Percentiles rank a stretch among this genome's conserved stretches.
phyloP scores from a whole-genome alignment of 352 stramenopile genomes.

The Phytophthora sp. region DNA sequence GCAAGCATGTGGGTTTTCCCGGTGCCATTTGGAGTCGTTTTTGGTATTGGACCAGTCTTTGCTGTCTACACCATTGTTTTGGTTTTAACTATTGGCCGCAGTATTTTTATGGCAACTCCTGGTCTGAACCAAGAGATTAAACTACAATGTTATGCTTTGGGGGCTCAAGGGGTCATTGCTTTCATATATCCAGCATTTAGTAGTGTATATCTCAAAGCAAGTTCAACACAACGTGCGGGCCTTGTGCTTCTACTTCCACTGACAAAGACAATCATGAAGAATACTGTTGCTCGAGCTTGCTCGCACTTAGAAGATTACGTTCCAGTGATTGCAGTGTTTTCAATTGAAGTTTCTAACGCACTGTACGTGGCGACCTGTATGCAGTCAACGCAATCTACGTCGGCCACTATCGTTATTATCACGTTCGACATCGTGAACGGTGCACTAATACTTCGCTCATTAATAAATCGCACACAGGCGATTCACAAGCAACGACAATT shows the following conservation, averaged over 20 bases:
- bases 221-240: neutral
- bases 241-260: constrained; percentile 22
- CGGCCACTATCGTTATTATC: constrained; percentile 26
- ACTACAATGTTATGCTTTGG: constrained; percentile 18
- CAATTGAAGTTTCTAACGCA: constrained; percentile 43
- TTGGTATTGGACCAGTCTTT: constrained; percentile 18
- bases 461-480: neutral
- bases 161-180: constrained; percentile 7
- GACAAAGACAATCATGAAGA: constrained; percentile 28
- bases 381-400: constrained; percentile 27
- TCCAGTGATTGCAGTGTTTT: constrained; percentile 32
- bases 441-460: neutral
- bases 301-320: constrained; percentile 33
- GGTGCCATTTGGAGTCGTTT: constrained; percentile 38
- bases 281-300: constrained; percentile 23
- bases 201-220: constrained; percentile 11
- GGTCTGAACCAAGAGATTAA: constrained; percentile 8
- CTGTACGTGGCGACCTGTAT: constrained; percentile 36
- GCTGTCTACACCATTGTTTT: constrained; percentile 12
- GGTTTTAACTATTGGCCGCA: constrained; percentile 8
- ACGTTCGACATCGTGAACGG: constrained; percentile 22
- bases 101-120: constrained; percentile 5
- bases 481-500: constrained; percentile 1
- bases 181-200: constrained; percentile 26
- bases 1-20: constrained; percentile 38